Evolutionary conservation across 805 yeast species (phyloP).

Genomic region (Sugiyamaella americana): DNA sequence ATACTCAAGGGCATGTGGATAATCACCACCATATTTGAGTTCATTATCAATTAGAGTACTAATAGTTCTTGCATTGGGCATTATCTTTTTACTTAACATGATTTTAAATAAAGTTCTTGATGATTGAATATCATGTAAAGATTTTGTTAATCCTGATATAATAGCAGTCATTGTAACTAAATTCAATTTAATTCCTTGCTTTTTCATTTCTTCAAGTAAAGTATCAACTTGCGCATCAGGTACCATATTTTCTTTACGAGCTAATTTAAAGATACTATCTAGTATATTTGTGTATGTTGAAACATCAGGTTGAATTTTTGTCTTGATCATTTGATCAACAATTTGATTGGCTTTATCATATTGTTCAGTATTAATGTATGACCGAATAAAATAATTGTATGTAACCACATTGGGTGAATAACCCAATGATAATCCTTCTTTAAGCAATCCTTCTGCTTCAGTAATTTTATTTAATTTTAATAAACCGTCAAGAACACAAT

Average conservation of each 20-base stretch:
- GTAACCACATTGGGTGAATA: conserved; percentile 43
- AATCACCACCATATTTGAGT: conserved; percentile 26
- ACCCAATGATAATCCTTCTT: conserved; percentile 29
- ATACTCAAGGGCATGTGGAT: conserved; percentile 19
- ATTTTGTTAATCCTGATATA: conserved; percentile 47
- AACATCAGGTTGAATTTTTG: conserved; percentile 47
- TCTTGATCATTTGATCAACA: conserved; percentile 40
- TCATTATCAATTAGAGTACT: conserved; percentile 31
- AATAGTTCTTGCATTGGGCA: conserved; percentile 24
- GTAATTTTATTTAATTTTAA: conserved; percentile 35
- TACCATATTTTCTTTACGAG: conserved; percentile 39
- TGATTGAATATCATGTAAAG: conserved; percentile 42
- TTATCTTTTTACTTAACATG: conserved; percentile 33
- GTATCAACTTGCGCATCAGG: conserved; percentile 33
- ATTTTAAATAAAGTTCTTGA: conserved; percentile 46
- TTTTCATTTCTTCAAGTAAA: conserved; percentile 39
- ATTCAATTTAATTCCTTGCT: conserved; percentile 37
- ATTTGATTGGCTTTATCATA: conserved; percentile 44
- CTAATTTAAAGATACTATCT: conserved; percentile 46
- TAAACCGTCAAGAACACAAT: conserved; percentile 43
- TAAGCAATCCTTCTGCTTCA: conserved; percentile 42
- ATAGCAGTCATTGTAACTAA: conserved; percentile 46
- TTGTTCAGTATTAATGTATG: conserved; percentile 38
- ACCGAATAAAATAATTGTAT: conserved; percentile 47
- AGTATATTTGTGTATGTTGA: conserved; percentile 58